Base-by-base conservation (phyloP, 768 basidiomycete genomes). In the Lentinula guzmanii region DNA sequence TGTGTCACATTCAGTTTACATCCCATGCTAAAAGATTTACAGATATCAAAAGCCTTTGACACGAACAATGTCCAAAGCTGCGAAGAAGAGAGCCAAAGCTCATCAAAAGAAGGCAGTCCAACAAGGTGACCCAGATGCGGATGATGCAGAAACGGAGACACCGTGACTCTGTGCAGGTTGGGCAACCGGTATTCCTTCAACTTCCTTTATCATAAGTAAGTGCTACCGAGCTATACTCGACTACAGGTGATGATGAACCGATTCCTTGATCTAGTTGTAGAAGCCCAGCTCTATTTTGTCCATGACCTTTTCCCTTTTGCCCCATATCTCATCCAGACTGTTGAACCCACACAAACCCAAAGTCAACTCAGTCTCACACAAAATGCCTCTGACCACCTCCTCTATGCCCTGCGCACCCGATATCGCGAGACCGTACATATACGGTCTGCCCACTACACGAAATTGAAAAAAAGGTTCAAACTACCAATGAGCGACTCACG, bases 21-120 rank as follows among this genome's bases (percentile, higher is more conserved):
- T 13, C 9, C 35, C 51, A 18, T 52, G 51, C 52, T 35, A 15
- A 42, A 39, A 1, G 52, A 31, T 50, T 24, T 21, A 2, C 70
- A 90, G 89, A 53, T 79, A 84, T 62, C 89, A 91, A 67, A 66
- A 74, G 15, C 86, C 88, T 0, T 63, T 67, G 11, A 70, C 72
- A 18, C 82, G 87, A 16, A 80, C 77, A 62, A 67, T 89, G 51
- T 80, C 84, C 28, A 88, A 80, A 64, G 77, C 83, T 2, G 84
- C 87, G 0, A 84, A 82, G 69, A 73, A 74, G 11, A 77, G 87
- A 52, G 76, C 79, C 61, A 85, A 79, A 69, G 83, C 78, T 66
- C 71, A 71, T 69, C 63, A 65, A 61, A 72, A 70, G 65, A 77
- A 77, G 64, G 70, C 67, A 66, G 46, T 39, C 5, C 34, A 60